Evolutionary conservation across 768 basidiomycete genomes (phyloP), one percentile per base, ranked within the genome.

Genomic region (Trametopsis cervina): DNA sequence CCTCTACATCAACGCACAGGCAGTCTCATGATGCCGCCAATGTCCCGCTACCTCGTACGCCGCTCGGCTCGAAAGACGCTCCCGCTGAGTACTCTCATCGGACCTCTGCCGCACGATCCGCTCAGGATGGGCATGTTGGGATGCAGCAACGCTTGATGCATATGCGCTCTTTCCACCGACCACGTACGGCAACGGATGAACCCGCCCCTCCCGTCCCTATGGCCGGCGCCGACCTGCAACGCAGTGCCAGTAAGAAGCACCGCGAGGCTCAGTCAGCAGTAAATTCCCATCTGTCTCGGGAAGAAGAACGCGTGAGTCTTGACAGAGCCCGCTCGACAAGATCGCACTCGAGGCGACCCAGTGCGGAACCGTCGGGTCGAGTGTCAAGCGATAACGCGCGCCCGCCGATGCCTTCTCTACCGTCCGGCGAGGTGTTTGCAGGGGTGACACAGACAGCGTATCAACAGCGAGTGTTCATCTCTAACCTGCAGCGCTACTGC

Each of bases 401-500:
- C 35, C 57, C 57, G 26, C 59, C 55, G 13, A 57, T 73, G 1
- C 69, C 72, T 23, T 69, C 69, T 13, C 55, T 69, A 12, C 67
- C 71, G 13, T 53, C 56, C 23, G 53, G 60, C 40, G 65, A 70
- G 15, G 54, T n/a, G n/a, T n/a, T n/a, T n/a, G n/a, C n/a, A n/a
- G n/a, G 23, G 46, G 39, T 42, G 53, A 50, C 12, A 38, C 50
- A 55, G 44, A 57, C 56, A 49, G 52, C 60, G 49, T 69, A 50
- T 64, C 85, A 85, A 55, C 85, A 85, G 59, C 75, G 87, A 11
- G 66, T 94, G 7, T 93, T 90, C 60, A 71, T 94, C 50, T 81
- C 80, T 4, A 82, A 83, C 57, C 73, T 81, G 71, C 85, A 89
- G 61, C 74, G 81, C 36, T 88, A 83, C 55, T 76, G 84, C 53